Evolutionary conservation across 768 basidiomycete species (phyloP).

Genomic region (Gloeophyllum trabeum): DNA sequence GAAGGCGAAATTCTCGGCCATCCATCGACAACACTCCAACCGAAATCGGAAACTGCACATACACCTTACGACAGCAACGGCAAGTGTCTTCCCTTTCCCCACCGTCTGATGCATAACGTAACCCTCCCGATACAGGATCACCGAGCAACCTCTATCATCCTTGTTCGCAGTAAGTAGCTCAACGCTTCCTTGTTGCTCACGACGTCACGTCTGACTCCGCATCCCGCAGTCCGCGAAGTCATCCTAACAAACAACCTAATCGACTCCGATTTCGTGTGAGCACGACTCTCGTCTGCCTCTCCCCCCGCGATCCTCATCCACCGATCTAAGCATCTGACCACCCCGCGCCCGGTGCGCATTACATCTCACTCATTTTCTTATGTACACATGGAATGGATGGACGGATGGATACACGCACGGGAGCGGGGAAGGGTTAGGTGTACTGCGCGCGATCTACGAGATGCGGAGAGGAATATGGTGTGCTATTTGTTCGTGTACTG

Average conservation of each 20-base stretch:
- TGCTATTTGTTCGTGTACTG: too few relatives aligned
- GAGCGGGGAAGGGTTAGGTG: too few relatives aligned
- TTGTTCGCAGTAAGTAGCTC: slow-evolving; percentile 31
- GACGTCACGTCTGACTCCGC: slow-evolving; percentile 1
- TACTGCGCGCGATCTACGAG: too few relatives aligned
- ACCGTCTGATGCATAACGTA: slow-evolving; percentile 5
- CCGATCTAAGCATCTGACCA: too few relatives aligned
- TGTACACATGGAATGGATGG: too few relatives aligned
- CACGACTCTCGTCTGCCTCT: background rate
- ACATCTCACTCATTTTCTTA: too few relatives aligned
- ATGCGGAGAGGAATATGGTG: too few relatives aligned
- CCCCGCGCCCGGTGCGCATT: too few relatives aligned
- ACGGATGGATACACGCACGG: too few relatives aligned
- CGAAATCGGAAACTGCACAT: slow-evolving; percentile 36
- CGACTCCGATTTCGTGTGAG: slow-evolving; percentile 13
- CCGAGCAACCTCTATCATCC: slow-evolving; percentile 32
- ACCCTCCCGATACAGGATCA: slow-evolving; percentile 24
- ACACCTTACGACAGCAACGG: slow-evolving; percentile 48
- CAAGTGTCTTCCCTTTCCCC: slow-evolving; percentile 18
- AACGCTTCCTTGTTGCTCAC: background rate
- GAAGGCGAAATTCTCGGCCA: slow-evolving; percentile 34
- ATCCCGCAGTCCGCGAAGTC: slow-evolving; percentile 14
- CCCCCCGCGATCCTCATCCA: too few relatives aligned
- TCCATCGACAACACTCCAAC: slow-evolving; percentile 39
- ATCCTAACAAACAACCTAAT: slow-evolving; percentile 12